Percentiles rank a stretch among this genome's conserved stretches.
phyloP scores from a whole-genome alignment of 345 rosid genomes.

The Syzygium oleosum region DNA sequence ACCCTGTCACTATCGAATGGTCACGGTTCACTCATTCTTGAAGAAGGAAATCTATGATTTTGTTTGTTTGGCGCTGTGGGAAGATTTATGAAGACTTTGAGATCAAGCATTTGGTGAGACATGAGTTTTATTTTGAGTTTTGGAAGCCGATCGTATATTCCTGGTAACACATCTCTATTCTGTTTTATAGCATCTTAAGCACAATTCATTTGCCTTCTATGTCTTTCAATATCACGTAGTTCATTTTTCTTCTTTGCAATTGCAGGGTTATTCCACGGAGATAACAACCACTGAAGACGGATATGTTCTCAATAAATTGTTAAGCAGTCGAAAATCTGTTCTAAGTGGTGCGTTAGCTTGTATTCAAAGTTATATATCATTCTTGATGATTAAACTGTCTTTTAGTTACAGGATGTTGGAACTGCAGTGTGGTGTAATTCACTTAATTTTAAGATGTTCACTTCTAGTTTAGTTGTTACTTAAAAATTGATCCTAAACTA shows the following conservation, averaged over 20 bases:
- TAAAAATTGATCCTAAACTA: neutral
- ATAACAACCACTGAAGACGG: conserved; percentile 94
- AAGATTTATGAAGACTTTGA: too few species aligned
- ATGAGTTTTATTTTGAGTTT: too few species aligned
- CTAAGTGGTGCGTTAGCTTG: conserved; percentile 42
- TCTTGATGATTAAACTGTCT: neutral
- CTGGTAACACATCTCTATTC: neutral
- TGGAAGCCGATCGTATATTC: neutral
- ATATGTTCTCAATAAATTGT: conserved; percentile 72
- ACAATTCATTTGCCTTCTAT: neutral
- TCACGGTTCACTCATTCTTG: too few species aligned
- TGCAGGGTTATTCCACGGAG: conserved; percentile 96
- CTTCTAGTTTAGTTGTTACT: neutral
- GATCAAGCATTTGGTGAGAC: too few species aligned
- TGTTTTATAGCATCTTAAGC: neutral
- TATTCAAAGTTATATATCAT: neutral
- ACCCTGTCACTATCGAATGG: too few species aligned
- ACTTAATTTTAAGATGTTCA: neutral
- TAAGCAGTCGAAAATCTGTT: conserved; percentile 62
- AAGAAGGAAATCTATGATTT: too few species aligned
- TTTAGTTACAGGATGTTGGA: neutral
- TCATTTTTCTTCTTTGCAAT: neutral
- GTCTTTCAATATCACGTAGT: neutral
- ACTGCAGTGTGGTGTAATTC: neutral
- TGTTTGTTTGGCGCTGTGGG: too few species aligned